Percentiles rank a stretch among this genome's conserved stretches.
Conservation (phyloP, 371 early-diverging fungal species). For the Zychaea mexicana region DNA sequence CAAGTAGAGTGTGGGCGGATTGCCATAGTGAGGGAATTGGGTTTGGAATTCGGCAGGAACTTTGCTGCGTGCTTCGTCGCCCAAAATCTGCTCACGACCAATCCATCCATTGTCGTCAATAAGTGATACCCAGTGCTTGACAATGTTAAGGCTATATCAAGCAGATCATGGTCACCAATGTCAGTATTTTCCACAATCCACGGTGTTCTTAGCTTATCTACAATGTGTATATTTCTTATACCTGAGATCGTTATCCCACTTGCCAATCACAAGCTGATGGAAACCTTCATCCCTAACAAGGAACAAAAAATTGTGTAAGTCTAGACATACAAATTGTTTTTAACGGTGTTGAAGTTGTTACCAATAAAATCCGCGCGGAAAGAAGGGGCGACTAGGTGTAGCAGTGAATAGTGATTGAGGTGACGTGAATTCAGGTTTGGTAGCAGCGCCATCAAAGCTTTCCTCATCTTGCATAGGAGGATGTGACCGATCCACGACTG, state of each 20-base stretch:
- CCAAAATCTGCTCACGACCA: slow-evolving; percentile 92
- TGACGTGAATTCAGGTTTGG: slow-evolving; percentile 59
- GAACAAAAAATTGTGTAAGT: too few relatives aligned
- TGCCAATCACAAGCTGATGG: slow-evolving; percentile 83
- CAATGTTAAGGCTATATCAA: slow-evolving; percentile 73
- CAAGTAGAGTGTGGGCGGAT: slow-evolving; percentile 89
- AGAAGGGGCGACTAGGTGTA: slow-evolving; percentile 92
- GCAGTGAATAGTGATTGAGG: slow-evolving; percentile 81
- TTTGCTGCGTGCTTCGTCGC: slow-evolving; percentile 91
- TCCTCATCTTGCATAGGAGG: slow-evolving; percentile 52
- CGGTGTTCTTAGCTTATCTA: too few relatives aligned
- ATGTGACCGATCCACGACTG: slow-evolving; percentile 50
- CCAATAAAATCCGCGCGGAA: slow-evolving; percentile 96
- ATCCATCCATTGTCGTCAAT: slow-evolving; percentile 94
- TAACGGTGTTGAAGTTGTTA: slow-evolving; percentile 18
- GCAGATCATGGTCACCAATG: too few relatives aligned
- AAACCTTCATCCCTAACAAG: slow-evolving; percentile 97
- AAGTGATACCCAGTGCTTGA: slow-evolving; percentile 78
- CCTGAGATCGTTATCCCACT: slow-evolving; percentile 88
- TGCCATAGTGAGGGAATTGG: slow-evolving; percentile 91
- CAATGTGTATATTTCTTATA: too few relatives aligned
- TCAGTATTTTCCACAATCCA: too few relatives aligned
- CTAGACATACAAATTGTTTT: not conserved
- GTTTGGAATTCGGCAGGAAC: slow-evolving; percentile 91
- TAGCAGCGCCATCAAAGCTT: slow-evolving; percentile 55